A percentile compares a stretch with the other conserved stretches of the same genome.
phyloP scores from a whole-genome alignment of 768 basidiomycete genomes.

The Tylopilus rubrobrunneus region DNA sequence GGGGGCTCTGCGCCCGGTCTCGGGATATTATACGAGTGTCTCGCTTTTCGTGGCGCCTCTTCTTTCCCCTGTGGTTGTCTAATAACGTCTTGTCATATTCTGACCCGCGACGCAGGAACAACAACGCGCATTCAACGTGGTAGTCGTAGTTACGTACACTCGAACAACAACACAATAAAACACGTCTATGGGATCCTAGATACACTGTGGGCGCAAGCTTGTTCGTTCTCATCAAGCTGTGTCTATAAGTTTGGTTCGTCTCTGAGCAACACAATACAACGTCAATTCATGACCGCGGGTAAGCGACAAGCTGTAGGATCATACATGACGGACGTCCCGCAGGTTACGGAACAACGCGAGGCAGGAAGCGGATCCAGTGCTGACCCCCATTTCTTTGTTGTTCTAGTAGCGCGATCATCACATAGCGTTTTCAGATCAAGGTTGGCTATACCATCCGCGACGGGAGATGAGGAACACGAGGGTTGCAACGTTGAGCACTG shows the following conservation, averaged over 20 bases:
- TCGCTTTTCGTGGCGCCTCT: too few relatives aligned
- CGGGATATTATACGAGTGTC: neutral
- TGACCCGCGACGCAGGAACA: constrained; percentile 1
- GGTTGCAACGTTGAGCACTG: neutral
- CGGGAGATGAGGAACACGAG: neutral
- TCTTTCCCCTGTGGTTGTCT: too few relatives aligned
- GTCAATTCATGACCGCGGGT: neutral
- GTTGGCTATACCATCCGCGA: neutral
- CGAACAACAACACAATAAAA: constrained; percentile 17
- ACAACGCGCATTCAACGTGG: constrained; percentile 26
- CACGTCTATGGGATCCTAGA: constrained; percentile 1
- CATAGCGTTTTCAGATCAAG: neutral
- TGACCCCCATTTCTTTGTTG: neutral
- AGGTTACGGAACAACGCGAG: constrained; percentile 18
- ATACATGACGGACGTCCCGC: constrained; percentile 18
- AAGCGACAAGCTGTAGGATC: constrained; percentile 18
- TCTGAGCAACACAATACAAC: constrained; percentile 8
- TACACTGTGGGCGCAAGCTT: constrained; percentile 16
- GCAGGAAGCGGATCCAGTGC: constrained; percentile 7
- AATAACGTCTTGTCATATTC: neutral
- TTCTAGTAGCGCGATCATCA: constrained; percentile 1
- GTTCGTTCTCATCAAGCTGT: neutral
- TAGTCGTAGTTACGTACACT: constrained; percentile 24
- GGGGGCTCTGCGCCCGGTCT: constrained; percentile 7
- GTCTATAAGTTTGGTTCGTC: too few relatives aligned